Base-by-base conservation (phyloP, 768 basidiomycete species). In the Lactarius psammicola region DNA sequence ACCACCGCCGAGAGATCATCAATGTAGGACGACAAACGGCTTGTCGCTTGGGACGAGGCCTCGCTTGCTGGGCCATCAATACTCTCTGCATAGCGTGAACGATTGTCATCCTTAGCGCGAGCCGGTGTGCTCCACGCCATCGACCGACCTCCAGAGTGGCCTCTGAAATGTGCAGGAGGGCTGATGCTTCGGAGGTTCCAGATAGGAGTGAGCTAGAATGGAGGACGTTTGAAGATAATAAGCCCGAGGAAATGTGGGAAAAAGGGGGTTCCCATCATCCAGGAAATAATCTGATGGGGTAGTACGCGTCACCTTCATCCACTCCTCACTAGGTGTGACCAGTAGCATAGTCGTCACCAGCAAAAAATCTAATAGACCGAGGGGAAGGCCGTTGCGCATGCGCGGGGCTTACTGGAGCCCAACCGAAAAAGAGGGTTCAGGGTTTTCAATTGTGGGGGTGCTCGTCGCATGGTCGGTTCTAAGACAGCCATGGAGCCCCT, bases 331-430 rank as follows among this genome's bases (percentile, higher is more conserved):
- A n/a, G n/a, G n/a, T n/a, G n/a, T n/a, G n/a, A n/a, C 81, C 38
- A 91, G 79, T 4, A 92, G 75, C 34, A 90, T 78, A 8, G 87
- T 79, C 4, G 90, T 89, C 56, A 87, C 77, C 60, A 92, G 74
- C 15, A 92, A 80, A 72, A 89, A 86, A 75, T 92, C 90, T 34
- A 91, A 79, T 7, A 92, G 79, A n/a, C 83, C 74, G 38, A 85
- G 75, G 11, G 88, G 86, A 18, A 92, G 84, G 23, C 88, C 88
- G 33, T 81, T 80, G 71, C 88, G 84, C 33, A 82, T 81, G n/a
- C 81, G 75, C 72, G 81, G 5, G 82, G 79, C 3, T 83, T 79
- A 30, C 73, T 72, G 1, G 78, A 73, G 55, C 86, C 83, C 64
- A 82, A 80, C 63, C 82, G 84, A 63, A 84, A 81, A 34, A 89